phyloP scores from a whole-genome alignment of 345 rosid genomes.

The Arabidopsis arenosa region DNA sequence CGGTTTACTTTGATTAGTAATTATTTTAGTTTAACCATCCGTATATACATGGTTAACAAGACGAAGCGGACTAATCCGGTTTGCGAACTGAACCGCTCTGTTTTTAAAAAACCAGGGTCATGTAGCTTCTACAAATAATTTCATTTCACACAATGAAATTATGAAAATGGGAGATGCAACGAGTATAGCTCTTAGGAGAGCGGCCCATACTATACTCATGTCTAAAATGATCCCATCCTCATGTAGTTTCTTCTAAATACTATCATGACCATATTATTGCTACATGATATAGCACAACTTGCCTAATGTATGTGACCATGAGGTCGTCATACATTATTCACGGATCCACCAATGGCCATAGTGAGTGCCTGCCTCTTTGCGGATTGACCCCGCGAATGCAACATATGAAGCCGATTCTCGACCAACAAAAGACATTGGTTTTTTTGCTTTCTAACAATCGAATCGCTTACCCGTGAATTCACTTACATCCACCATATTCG shows the following conservation, averaged over 20 bases:
- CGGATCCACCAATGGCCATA: not conserved
- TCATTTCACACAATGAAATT: too few relatives aligned
- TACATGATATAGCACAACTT: not conserved
- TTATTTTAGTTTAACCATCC: not conserved
- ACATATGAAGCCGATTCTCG: too few relatives aligned
- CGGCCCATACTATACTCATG: too few relatives aligned
- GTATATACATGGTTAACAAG: not conserved
- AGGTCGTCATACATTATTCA: not conserved
- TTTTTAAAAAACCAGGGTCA: too few relatives aligned
- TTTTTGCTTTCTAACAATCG: not conserved
- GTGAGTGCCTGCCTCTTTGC: too few relatives aligned
- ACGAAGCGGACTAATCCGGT: not conserved
- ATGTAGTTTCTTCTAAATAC: not conserved
- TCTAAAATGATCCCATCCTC: too few relatives aligned
- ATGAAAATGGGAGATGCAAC: too few relatives aligned
- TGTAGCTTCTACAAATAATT: too few relatives aligned
- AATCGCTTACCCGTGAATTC: not conserved
- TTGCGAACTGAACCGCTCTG: not conserved
- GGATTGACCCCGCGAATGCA: too few relatives aligned
- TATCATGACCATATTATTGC: not conserved
- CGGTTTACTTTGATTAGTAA: not conserved
- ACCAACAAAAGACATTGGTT: not conserved
- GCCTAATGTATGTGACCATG: not conserved
- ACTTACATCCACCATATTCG: not conserved
- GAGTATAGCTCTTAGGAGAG: too few relatives aligned